These are phyloP conservation scores for Galium porrigens DNA, from an alignment of 305 asterid genomes.

Conservation along the genomic window DNA sequence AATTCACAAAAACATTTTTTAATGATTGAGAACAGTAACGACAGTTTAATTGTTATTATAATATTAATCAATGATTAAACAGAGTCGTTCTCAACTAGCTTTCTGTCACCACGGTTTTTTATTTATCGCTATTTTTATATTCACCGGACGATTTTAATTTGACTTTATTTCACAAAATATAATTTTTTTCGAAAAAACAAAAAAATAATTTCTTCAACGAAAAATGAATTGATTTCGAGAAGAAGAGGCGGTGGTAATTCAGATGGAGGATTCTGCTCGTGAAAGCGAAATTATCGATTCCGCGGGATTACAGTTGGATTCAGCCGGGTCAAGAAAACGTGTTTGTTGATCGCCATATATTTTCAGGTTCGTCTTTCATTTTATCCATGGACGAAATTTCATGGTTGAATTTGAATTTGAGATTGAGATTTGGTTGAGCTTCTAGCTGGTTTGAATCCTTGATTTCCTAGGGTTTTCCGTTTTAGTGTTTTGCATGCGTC, in stretches of 20 bases:
- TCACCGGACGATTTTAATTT: neutral
- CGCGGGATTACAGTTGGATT: constrained; percentile 11
- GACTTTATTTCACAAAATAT: neutral
- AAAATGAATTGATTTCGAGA: constrained; percentile 5
- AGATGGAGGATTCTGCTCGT: constrained; percentile 12
- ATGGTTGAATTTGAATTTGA: neutral
- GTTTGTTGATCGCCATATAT: neutral
- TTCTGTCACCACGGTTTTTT: neutral
- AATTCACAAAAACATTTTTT: neutral
- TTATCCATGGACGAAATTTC: neutral
- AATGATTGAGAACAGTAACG: neutral
- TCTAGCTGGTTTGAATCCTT: constrained; percentile 1
- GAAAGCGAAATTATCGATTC: constrained; percentile 13
- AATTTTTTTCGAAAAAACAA: neutral
- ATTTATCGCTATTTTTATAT: neutral
- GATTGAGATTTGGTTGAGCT: neutral
- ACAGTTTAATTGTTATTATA: neutral
- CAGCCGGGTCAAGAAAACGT: neutral
- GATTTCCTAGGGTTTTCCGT: neutral
- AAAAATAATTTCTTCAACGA: constrained; percentile 2
- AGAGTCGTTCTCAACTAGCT: neutral
- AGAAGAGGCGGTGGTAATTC: constrained; percentile 10
- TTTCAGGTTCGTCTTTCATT: constrained; percentile 3
- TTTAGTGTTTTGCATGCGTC: neutral
- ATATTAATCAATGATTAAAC: neutral